Base-by-base conservation (phyloP, 2,329 filamentous ascomycete species). In the Fusarium avenaceum region DNA sequence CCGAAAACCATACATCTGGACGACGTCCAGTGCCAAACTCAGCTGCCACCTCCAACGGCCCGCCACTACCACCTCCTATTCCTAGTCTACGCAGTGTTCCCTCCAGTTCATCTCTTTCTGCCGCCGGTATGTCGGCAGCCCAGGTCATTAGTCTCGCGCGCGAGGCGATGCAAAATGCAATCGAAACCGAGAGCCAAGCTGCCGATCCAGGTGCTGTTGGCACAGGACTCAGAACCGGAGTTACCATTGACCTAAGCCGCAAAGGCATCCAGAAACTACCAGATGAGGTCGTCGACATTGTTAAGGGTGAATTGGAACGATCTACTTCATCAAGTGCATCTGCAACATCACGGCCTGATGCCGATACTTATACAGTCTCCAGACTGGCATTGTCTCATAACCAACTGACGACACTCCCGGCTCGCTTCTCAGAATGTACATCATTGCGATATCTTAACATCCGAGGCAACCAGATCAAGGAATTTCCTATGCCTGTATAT, bases 381-480 rank as follows among this genome's bases (percentile, higher is more conserved):
- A 94, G 92, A 72, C 86, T 95, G 53, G 92, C 92, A 49, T 83
- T 95, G 68, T 93, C 92, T n/a, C 92, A 94, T 80, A 94, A 94
- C 77, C 89, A 88, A 70, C 83, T 94, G 60, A 84, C 87, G 32
- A 84, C 86, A n/a, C 87, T 95, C 46, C 92, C 92, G 7, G 75
- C 82, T 24, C 86, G 91, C 54, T 92, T 94, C 72, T 85, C 90
- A 35, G 91, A 94, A 80, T 94, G 92, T 80, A 90, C 88, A 42
- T 91, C 90, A 49, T 81, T 95, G 63, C 89, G 92, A 65, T 95
- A 95, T 76, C 86, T 95, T 63, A 95, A 95, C 72, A 89, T 94
- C 65, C 85, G 92, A 75, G 91, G 91, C 79, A 95, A 94, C 75
- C 83, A 87, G 72, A 89, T 94, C 75, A 85, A 82, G 63, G 86